Evolutionary conservation across 2,329 filamentous ascomycete genomes (phyloP).

Genomic region (Stagonosporopsis tanaceti): DNA sequence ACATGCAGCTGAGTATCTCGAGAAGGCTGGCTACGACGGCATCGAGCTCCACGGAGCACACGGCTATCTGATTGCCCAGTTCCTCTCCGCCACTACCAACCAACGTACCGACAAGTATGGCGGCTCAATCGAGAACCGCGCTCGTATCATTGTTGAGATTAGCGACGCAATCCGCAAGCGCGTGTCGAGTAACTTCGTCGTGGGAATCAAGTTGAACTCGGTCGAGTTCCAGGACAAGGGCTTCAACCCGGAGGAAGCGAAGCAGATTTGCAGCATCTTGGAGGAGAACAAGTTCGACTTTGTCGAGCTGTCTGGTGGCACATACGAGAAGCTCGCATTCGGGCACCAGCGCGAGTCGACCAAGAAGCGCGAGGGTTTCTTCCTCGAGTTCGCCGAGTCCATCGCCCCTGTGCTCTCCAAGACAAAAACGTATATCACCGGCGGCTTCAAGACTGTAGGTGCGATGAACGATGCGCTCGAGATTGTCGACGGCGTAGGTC

Average conservation of each 20-base stretch:
- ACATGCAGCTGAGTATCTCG: slow-evolving; percentile 67
- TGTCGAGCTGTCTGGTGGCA: slow-evolving; percentile 68
- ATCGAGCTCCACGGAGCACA: slow-evolving; percentile 57
- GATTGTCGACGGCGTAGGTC: slow-evolving; percentile 66
- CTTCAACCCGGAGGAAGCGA: slow-evolving; percentile 61
- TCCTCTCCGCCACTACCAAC: slow-evolving; percentile 54
- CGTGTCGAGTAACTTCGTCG: slow-evolving; percentile 51
- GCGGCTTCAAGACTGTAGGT: slow-evolving; percentile 62
- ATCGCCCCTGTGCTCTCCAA: slow-evolving; percentile 62
- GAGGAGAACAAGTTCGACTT: slow-evolving; percentile 63
- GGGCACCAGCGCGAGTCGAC: slow-evolving; percentile 62
- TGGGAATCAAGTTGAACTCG: slow-evolving; percentile 68
- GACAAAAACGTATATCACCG: slow-evolving; percentile 67
- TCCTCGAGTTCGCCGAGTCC: slow-evolving; percentile 66
- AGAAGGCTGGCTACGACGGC: slow-evolving; percentile 68
- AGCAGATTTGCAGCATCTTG: slow-evolving; percentile 57
- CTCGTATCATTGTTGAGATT: slow-evolving; percentile 53
- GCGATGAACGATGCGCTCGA: slow-evolving; percentile 68
- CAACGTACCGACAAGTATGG: slow-evolving; percentile 55
- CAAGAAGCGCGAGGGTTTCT: slow-evolving; percentile 65
- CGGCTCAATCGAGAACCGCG: slow-evolving; percentile 54
- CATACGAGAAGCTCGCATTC: slow-evolving; percentile 64
- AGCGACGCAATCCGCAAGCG: slow-evolving; percentile 49
- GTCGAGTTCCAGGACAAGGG: slow-evolving; percentile 64
- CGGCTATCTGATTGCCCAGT: slow-evolving; percentile 57